Base-by-base conservation (phyloP, 371 early-diverging fungal genomes). In the Saksenaea oblongispora region DNA sequence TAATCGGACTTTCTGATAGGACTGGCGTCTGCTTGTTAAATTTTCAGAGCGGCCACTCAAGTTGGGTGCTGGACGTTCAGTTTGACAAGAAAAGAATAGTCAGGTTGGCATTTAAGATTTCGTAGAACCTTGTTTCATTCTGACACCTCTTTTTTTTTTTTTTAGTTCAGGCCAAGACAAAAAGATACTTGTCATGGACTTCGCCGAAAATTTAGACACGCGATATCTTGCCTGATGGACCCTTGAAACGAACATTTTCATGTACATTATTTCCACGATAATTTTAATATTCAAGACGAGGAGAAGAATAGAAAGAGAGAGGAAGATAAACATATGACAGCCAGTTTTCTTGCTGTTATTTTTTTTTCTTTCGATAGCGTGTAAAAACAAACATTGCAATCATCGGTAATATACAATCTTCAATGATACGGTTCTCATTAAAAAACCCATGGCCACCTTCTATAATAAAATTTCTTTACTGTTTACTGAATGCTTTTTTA, bases 41-140 rank as follows among this genome's bases (percentile, higher is more conserved):
- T 71, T 87, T 93, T 58, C 78, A 84, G 62, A 86, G 87, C 56
- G 93, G 89, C 14, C 93, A 95, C 70, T 70, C 87, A 4, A 92
- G 93, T 71, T 96, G 97, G 97, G 93, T 98, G 24, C 95, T 97
- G 83, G 95, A 96, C 76, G 95, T 98, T 15, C 94, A 93, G 70
- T 91, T 94, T 71, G 91, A 91, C 59, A 71, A 84, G 10, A 86
- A 86, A 17, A 87, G 86, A 63, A 93, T 97, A 41, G 85, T 97
- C 59, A 87, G 87, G 87, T 85, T 47, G 22, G 51, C 22, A 47
- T 10, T 8, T 22, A 22, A 47, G 51, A 22, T 47, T 44, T 44
- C 44, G n/a, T 84, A 76, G 71, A 61, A 54, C 24, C 54, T 18
- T 41, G 11, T 17, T 47, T 15, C 24, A 13, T 17, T 35, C 34